Percentiles rank a stretch among this genome's conserved stretches.
These are phyloP conservation scores for Narthecium ossifragum DNA, from an alignment of 106 monocot genomes.

Conservation along the genomic window DNA sequence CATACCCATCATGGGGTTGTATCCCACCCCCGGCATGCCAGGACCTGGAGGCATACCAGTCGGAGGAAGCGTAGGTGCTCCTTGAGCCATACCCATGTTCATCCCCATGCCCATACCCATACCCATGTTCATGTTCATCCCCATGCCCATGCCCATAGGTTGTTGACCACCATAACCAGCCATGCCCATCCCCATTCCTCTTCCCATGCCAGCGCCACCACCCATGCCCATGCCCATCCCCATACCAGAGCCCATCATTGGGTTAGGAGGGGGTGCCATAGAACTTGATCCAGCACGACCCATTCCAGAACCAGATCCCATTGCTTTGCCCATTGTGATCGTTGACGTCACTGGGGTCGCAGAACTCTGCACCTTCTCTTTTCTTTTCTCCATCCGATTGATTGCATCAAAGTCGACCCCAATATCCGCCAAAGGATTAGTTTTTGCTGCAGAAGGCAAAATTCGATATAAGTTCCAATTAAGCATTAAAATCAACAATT, in stretches of 20 bases:
- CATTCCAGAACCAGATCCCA: slow-evolving; percentile 82
- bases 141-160: slow-evolving; percentile 33
- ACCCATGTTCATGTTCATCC: slow-evolving; percentile 4
- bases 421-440: slow-evolving; percentile 73
- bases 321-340: slow-evolving; percentile 88
- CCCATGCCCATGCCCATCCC: slow-evolving; percentile 36
- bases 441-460: slow-evolving; percentile 74
- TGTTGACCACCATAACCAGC: slow-evolving; percentile 19
- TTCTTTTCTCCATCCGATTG: slow-evolving; percentile 78
- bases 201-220: slow-evolving; percentile 9
- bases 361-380: slow-evolving; percentile 40
- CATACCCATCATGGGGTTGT: slow-evolving; percentile 52
- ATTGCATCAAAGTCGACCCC: slow-evolving; percentile 91
- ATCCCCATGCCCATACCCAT: slow-evolving; percentile 25
- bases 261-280: slow-evolving; percentile 28
- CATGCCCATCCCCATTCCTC: slow-evolving; percentile 26
- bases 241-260: slow-evolving; percentile 32
- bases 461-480: too few relatives aligned
- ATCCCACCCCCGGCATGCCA: slow-evolving; percentile 35
- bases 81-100: slow-evolving; percentile 22
- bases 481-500: too few relatives aligned
- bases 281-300: slow-evolving; percentile 21
- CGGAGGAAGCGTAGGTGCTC: slow-evolving; percentile 15
- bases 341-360: slow-evolving; percentile 52
- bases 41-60: slow-evolving; percentile 16